Conservation (phyloP, 371 early-diverging fungal genomes). For the Circinella minor region DNA sequence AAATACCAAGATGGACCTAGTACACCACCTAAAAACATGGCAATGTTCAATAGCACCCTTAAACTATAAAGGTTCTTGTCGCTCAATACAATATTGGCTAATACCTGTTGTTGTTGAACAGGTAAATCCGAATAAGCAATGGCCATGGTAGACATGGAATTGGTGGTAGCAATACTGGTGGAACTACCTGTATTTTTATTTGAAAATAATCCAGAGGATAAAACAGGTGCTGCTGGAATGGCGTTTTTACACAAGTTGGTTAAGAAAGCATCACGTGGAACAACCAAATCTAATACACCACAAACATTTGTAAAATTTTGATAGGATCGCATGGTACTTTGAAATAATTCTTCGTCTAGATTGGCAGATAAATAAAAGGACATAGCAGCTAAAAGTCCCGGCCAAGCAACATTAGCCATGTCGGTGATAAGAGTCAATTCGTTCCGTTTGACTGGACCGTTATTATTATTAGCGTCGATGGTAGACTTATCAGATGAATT, state of each 20-base stretch:
- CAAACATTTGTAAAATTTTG: conserved; percentile 82
- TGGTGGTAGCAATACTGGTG: conserved; percentile 24
- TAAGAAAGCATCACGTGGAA: conserved; percentile 87
- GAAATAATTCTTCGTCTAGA: conserved; percentile 88
- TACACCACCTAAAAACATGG: conserved; percentile 75
- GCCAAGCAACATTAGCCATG: conserved; percentile 85
- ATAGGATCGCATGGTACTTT: conserved; percentile 69
- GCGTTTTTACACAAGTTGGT: conserved; percentile 81
- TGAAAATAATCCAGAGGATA: conserved; percentile 44
- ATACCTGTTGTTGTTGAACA: conserved; percentile 46
- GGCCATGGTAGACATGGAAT: conserved; percentile 14
- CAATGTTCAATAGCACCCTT: conserved; percentile 74
- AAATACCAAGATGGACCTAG: conserved; percentile 88
- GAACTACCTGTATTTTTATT: conserved; percentile 31
- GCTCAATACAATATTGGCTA: conserved; percentile 57
- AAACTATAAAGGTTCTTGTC: conserved; percentile 83
- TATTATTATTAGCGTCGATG: background rate
- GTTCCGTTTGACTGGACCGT: conserved; percentile 30
- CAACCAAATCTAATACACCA: conserved; percentile 80
- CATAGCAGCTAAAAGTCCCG: conserved; percentile 81
- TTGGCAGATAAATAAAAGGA: conserved; percentile 77
- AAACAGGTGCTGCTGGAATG: conserved; percentile 62
- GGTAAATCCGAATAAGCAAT: conserved; percentile 43
- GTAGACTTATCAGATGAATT: background rate
- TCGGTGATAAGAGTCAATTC: conserved; percentile 73